Conservation (phyloP, 139 green algal species). For the Chlorella sorokiniana region DNA sequence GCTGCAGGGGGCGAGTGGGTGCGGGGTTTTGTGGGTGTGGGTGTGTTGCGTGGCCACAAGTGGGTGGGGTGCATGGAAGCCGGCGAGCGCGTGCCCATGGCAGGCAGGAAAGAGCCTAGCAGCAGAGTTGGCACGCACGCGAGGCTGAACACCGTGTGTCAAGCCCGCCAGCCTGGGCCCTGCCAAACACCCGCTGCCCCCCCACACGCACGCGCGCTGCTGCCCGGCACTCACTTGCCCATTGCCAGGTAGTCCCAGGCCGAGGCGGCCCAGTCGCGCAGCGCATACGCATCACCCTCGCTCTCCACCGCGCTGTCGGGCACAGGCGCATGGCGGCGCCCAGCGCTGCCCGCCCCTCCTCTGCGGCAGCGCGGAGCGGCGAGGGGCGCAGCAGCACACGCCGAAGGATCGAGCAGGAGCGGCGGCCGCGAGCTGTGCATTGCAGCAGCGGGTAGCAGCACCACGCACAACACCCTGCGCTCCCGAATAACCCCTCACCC, state of each 20-base stretch:
- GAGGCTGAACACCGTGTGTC: no score
- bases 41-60: no score
- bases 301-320: constrained; percentile 8
- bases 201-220: no score
- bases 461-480: neutral
- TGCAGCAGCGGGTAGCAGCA: neutral
- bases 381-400: neutral
- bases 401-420: constrained; percentile 14
- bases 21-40: no score
- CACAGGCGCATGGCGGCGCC: constrained; percentile 48
- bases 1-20: constrained; percentile 46
- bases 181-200: neutral
- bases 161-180: no score
- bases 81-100: no score
- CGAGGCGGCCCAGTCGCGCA: constrained; percentile 45
- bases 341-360: constrained; percentile 31
- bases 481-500: neutral
- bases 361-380: neutral
- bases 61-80: no score
- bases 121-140: no score
- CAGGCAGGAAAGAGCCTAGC: no score
- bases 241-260: constrained; percentile 58
- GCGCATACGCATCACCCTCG: constrained; percentile 37
- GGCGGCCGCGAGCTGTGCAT: neutral
- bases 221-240: neutral